Evolutionary conservation across 2,329 filamentous ascomycete species (phyloP).

Genomic region (Colletotrichum sp.): DNA sequence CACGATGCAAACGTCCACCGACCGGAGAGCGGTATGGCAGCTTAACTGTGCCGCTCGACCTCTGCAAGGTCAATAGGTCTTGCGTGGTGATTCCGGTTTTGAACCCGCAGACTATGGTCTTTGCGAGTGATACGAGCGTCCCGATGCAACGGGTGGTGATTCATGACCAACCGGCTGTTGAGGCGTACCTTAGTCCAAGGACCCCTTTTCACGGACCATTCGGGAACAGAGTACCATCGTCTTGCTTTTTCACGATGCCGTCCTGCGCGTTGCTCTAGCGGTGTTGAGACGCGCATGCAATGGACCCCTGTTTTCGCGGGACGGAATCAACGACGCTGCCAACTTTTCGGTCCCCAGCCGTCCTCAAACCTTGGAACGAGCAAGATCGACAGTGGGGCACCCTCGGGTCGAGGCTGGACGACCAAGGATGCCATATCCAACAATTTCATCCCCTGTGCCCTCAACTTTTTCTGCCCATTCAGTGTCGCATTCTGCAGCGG

Average conservation of each 20-base stretch:
- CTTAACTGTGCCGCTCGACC: not conserved
- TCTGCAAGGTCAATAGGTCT: not conserved
- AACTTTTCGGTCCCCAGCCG: constrained; percentile 9
- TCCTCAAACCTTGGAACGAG: constrained; percentile 15
- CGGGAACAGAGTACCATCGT: not conserved
- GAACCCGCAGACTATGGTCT: not conserved
- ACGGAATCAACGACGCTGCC: not conserved
- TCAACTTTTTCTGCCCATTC: not conserved
- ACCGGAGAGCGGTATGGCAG: not conserved
- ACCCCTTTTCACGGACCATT: not conserved
- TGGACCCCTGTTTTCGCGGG: not conserved
- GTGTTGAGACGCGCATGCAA: not conserved
- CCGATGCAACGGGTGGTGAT: not conserved
- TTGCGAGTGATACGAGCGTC: not conserved
- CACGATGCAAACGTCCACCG: not conserved
- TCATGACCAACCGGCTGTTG: not conserved
- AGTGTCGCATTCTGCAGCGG: constrained; percentile 2
- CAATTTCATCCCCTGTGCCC: not conserved
- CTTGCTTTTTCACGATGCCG: constrained; percentile 8
- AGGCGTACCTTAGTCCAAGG: not conserved
- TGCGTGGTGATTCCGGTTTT: not conserved
- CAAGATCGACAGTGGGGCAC: constrained; percentile 15
- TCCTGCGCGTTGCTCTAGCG: not conserved
- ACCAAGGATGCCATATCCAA: constrained; percentile 18
- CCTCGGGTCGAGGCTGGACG: not conserved